Evolutionary conservation across 2,329 filamentous ascomycete species (phyloP).

Genomic region (Colletotrichum sublineola): DNA sequence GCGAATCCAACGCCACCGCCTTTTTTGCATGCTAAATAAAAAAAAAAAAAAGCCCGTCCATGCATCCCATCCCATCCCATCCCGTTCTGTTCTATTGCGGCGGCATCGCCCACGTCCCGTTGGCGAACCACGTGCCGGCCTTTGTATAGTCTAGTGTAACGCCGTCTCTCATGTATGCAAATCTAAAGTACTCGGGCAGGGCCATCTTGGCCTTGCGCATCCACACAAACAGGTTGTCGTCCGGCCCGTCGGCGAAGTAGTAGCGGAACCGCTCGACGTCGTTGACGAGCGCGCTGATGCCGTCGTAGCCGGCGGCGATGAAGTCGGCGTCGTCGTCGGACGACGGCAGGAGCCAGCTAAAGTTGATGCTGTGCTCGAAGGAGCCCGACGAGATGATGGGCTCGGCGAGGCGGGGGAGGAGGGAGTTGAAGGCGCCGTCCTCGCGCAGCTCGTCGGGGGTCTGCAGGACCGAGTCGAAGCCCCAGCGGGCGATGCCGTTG

Average conservation of each 20-base stretch:
- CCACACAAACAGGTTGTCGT: conserved; percentile 31
- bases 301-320: conserved; percentile 70
- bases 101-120: conserved; percentile 34
- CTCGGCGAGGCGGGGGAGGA: conserved; percentile 66
- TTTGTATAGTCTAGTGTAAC: conserved; percentile 33
- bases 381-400: conserved; percentile 59
- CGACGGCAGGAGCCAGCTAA: conserved; percentile 61
- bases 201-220: conserved; percentile 26
- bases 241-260: conserved; percentile 70
- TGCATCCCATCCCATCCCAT: not conserved
- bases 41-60: too few relatives aligned
- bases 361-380: conserved; percentile 74
- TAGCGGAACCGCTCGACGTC: conserved; percentile 85
- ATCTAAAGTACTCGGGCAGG: conserved; percentile 38
- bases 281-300: conserved; percentile 84
- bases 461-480: conserved; percentile 89
- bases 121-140: conserved; percentile 36
- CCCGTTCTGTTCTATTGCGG: conserved; percentile 7
- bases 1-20: not conserved
- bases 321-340: not conserved
- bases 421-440: conserved; percentile 72
- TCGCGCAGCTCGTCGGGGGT: conserved; percentile 80
- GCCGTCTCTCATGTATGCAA: conserved; percentile 37
- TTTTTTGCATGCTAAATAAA: not conserved
- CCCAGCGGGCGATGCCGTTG: conserved; percentile 94